Evolutionary conservation across 805 yeast genomes (phyloP), one percentile per base, ranked within the genome.

Genomic region (Tetrapisispora taiwanensis): DNA sequence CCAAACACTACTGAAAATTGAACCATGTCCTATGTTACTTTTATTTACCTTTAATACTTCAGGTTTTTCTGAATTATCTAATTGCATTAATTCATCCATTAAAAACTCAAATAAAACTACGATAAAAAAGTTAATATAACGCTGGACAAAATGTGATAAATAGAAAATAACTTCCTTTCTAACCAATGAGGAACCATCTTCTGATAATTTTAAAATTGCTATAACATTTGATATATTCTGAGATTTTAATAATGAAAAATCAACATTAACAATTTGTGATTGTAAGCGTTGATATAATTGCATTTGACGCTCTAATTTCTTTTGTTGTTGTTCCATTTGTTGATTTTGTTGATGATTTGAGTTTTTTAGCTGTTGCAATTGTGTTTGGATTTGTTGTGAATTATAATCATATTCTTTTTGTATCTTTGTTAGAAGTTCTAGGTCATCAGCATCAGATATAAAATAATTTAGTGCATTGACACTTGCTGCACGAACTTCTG

Each of bases 401-500:
- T 60, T 63, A 40, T 57, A 60, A 41, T 60, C 65, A 42, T 52
- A 52, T 41, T 63, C 66, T 39, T 62, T 63, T 41, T 62, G 62
- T 39, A 59, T 43, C 30, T 53, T 54, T n/a, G 55, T 41, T 46
- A 61, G 51, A 7, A 49, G 43, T 14, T 69, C 75, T 1, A 66
- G 62, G 28, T 63, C 71, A 17, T 56, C 58, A 5, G 60, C 59
- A 30, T 71, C 77, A 4, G 81, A 76, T 30, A 84, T 62, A 55
- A 80, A 86, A 32, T 79, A 75, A 4, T 87, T 76, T 40, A 90
- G 66, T 0, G 95, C 84, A 30, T 79, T 67, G 12, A 92, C 66
- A 4, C 86, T 76, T 0, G 97, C 85, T 0, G 96, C 83, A 45
- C 97, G 71, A 1, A 92, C 95, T 61, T 92, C 98, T 0, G 97